A percentile compares a stretch with the other conserved stretches of the same genome.
phyloP scores from a whole-genome alignment of 1,284 basidiomycete genomes.

The Ustanciosporium gigantosporum region DNA sequence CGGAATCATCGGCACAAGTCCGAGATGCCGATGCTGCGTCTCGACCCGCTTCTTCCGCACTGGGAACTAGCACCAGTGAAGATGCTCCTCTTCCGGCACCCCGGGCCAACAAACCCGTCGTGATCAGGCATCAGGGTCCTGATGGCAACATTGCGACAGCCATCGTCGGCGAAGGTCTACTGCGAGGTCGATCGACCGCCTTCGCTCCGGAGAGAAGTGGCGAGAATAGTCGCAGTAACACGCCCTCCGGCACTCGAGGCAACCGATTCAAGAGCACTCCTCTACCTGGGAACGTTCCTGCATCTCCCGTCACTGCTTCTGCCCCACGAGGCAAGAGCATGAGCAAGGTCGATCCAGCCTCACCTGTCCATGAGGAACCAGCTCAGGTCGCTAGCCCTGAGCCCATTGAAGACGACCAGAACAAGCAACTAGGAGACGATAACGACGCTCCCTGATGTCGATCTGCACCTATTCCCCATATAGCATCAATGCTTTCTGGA shows the following conservation, averaged over 20 bases:
- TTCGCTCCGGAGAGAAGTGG: slow-evolving; percentile 9
- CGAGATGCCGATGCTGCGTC: background rate
- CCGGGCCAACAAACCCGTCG: slow-evolving; percentile 40
- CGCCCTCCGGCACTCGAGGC: slow-evolving; percentile 27
- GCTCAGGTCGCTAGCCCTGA: slow-evolving; percentile 21
- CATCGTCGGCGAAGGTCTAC: slow-evolving; percentile 42
- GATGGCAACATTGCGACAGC: slow-evolving; percentile 36
- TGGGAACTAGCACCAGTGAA: background rate
- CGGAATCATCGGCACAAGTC: background rate
- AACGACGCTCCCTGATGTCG: too few relatives aligned
- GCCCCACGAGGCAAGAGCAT: slow-evolving; percentile 7
- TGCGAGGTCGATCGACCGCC: slow-evolving; percentile 33
- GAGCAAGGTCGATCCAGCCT: slow-evolving; percentile 17
- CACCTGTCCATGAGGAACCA: slow-evolving; percentile 13
- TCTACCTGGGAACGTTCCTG: slow-evolving; percentile 10
- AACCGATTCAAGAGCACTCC: slow-evolving; percentile 43
- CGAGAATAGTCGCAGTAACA: slow-evolving; percentile 32
- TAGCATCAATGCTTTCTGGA: too few relatives aligned
- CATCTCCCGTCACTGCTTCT: slow-evolving; percentile 5
- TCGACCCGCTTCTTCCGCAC: slow-evolving; percentile 13
- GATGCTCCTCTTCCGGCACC: slow-evolving; percentile 13
- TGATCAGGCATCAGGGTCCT: slow-evolving; percentile 41
- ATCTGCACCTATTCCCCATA: too few relatives aligned
- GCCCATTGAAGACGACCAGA: slow-evolving; percentile 12
- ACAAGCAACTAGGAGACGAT: slow-evolving; percentile 32